Conservation (phyloP, 164 flowering plant genomes). For the Tetracentron sinense region DNA sequence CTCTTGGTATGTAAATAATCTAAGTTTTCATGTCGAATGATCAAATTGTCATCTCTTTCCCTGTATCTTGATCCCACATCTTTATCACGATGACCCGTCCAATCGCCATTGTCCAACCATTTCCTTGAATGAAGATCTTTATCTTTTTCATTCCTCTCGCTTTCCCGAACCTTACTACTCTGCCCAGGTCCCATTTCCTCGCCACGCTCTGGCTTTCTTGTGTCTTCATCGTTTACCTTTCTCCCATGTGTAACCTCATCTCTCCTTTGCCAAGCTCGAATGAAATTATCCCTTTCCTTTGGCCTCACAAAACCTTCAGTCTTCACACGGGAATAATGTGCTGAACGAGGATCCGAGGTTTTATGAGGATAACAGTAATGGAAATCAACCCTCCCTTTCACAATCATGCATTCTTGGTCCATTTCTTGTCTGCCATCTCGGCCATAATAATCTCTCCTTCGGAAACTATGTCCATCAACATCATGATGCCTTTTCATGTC, state of each 20-base stretch:
- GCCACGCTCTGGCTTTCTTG: conserved; percentile 55
- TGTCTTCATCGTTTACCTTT: conserved; percentile 56
- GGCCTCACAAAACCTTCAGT: conserved; percentile 53
- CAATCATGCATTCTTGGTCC: conserved; percentile 38
- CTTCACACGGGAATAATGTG: conserved; percentile 36
- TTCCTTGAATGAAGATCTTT: conserved; percentile 64
- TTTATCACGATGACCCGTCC: conserved; percentile 60
- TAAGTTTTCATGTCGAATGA: conserved; percentile 47
- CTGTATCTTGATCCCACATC: conserved; percentile 51
- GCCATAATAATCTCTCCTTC: conserved; percentile 44
- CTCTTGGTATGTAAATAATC: conserved; percentile 59
- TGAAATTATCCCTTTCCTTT: conserved; percentile 61
- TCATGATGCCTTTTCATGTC: conserved; percentile 37
- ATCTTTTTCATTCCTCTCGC: conserved; percentile 61
- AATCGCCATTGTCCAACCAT: conserved; percentile 60
- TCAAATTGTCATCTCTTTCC: conserved; percentile 61
- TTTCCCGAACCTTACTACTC: conserved; percentile 58
- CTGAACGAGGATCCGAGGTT: conserved; percentile 48
- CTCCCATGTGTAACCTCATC: conserved; percentile 63
- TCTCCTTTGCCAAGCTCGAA: conserved; percentile 51
- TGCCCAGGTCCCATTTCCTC: conserved; percentile 61
- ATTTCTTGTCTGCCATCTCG: conserved; percentile 42
- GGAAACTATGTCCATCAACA: conserved; percentile 46
- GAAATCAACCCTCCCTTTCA: conserved; percentile 60
- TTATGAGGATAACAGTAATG: conserved; percentile 35